phyloP scores from a whole-genome alignment of 306 rosid genomes.

The Pterocarpus macrocarpus region DNA sequence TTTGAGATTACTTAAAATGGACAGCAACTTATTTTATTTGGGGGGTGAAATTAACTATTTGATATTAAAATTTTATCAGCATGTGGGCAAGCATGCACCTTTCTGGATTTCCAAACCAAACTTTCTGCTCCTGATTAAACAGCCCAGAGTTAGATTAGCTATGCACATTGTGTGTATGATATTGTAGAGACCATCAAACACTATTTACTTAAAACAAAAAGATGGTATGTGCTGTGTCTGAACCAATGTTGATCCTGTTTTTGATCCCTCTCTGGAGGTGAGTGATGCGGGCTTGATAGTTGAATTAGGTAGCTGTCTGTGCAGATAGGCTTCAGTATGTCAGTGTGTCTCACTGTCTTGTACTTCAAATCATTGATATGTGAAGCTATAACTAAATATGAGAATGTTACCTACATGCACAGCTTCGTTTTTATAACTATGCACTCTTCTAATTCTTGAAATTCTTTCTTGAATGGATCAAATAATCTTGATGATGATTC shows the following conservation, averaged over 20 bases:
- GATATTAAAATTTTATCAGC: no score
- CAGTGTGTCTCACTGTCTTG: no score
- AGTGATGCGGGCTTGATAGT: no score
- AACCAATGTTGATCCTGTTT: no score
- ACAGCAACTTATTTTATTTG: background rate
- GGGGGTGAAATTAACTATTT: no score
- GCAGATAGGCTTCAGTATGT: background rate
- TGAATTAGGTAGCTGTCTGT: background rate
- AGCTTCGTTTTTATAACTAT: background rate
- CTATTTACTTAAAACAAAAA: no score
- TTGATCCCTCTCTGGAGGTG: no score
- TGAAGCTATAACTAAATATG: background rate
- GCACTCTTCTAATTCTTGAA: background rate
- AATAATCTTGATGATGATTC: constrained; percentile 15
- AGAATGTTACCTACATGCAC: background rate
- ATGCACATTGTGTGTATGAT: background rate
- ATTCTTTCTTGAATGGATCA: background rate
- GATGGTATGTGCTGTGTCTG: no score
- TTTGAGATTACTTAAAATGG: background rate
- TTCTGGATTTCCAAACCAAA: no score
- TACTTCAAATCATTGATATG: background rate
- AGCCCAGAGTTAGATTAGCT: no score
- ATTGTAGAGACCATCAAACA: background rate
- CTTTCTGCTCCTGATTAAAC: no score
- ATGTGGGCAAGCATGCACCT: no score